Base-by-base conservation (phyloP, 139 green algal genomes). In the Closterium sp. region DNA sequence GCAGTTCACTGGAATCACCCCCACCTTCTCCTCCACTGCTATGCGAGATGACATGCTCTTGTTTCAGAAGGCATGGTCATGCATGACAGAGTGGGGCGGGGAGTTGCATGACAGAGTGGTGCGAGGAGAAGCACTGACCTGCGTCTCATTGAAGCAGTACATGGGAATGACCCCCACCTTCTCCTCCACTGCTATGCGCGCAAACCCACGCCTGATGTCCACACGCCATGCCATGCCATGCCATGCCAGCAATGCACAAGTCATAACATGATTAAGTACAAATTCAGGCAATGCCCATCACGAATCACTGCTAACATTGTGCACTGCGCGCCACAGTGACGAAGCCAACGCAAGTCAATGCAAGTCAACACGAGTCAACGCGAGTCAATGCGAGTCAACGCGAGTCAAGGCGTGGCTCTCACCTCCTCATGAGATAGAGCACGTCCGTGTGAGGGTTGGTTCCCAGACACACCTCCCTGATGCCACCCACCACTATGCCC, bases 141-240 rank as follows among this genome's bases (percentile, higher is more conserved):
- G 28, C 5, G 94, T 95, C 90, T 95, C 92, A 31, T 93, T 93
- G 92, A 95, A 95, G 62, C 50, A 94, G 34, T 95, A 95, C 27
- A 95, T 91, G 6, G 92, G 92, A 27, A 95, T 31, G 7, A 95
- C 70, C 4, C 92, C 92, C 27, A 28, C 91, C 1, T 91, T 95
- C 13, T 93, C 90, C n/a, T 95, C 90, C 84, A 95, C 92, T 28
- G 92, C 92, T 28, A 95, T 86, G 50, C 94, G 94, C 6, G 94
- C 34, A 31, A 95, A 95, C 19, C 92, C 92, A 28, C 88, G 31
- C 87, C 92, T 94, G 92, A 73, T 73, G 50, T 22, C 5, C 50
- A 73, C 50, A 73, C 2, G 17, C 10, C 10, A 73, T 73, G 50
- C 50, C 9, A 73, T 22, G 10, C 45, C 45, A 70, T 70, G 3